A percentile compares a stretch with the other conserved stretches of the same genome.
Evolutionary conservation across 2,329 filamentous ascomycete species (phyloP).

Genomic region (Penicillium brasilianum): DNA sequence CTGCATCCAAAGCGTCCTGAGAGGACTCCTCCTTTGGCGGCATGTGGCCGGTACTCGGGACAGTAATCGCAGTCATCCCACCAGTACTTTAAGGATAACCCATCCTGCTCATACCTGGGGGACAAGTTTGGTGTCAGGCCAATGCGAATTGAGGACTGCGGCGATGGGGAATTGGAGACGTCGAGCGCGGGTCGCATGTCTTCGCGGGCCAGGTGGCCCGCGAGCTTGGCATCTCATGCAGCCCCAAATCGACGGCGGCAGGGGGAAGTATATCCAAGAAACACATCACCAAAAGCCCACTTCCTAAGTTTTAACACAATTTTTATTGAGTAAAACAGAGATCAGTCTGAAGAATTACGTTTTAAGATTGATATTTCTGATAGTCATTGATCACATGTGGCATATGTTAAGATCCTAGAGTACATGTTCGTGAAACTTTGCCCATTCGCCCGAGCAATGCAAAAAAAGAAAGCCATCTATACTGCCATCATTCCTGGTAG

Average conservation of each 20-base stretch:
- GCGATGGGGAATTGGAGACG: constrained; percentile 9
- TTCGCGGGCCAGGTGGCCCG: constrained; percentile 5
- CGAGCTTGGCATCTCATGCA: constrained; percentile 27
- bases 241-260: neutral
- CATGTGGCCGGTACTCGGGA: constrained; percentile 43
- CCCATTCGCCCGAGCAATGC: constrained; percentile 44
- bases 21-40: constrained; percentile 43
- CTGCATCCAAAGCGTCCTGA: constrained; percentile 52
- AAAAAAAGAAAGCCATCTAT: constrained; percentile 21
- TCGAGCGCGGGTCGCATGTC: constrained; percentile 20
- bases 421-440: constrained; percentile 26
- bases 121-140: constrained; percentile 11
- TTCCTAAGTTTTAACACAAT: neutral
- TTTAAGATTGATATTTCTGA: constrained; percentile 13
- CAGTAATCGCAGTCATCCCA: constrained; percentile 44
- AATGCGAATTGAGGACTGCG: constrained; percentile 23
- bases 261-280: neutral
- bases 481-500: constrained; percentile 19
- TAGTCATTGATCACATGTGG: constrained; percentile 13
- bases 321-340: too few species aligned
- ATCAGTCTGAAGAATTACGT: constrained; percentile 1
- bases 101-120: constrained; percentile 22
- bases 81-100: constrained; percentile 31
- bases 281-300: neutral
- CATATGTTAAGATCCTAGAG: constrained; percentile 23